A percentile compares a stretch with the other conserved stretches of the same genome.
These are phyloP conservation scores for Venturia aucupariae DNA, from an alignment of 2,329 filamentous ascomycete species.

Conservation along the genomic window DNA sequence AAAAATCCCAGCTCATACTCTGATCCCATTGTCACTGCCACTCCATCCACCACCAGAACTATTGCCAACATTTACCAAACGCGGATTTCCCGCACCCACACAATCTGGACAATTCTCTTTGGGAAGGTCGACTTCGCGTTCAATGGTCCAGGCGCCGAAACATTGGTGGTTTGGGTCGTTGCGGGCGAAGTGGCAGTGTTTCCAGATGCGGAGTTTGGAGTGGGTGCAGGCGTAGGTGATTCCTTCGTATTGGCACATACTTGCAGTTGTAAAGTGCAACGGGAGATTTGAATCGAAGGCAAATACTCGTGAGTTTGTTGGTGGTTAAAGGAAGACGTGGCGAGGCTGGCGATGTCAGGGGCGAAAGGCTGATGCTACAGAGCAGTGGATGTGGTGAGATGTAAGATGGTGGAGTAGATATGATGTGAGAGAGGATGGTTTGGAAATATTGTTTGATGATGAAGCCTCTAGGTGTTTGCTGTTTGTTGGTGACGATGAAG, in stretches of 20 bases:
- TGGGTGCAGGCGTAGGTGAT: conserved; percentile 59
- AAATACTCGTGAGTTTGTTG: neutral
- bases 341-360: neutral
- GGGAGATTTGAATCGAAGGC: neutral
- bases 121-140: conserved; percentile 50
- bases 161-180: conserved; percentile 64
- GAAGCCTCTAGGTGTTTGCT: neutral
- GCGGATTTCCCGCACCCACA: conserved; percentile 16
- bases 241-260: conserved; percentile 64
- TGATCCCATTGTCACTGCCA: neutral
- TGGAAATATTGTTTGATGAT: neutral
- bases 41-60: conserved; percentile 2
- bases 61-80: conserved; percentile 15
- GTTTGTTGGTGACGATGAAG: neutral
- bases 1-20: neutral
- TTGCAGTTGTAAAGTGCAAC: neutral
- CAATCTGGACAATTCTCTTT: conserved; percentile 45
- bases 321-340: neutral
- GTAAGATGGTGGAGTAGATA: neutral
- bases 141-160: conserved; percentile 55
- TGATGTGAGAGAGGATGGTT: neutral
- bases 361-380: conserved; percentile 1
- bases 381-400: neutral
- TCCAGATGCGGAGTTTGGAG: conserved; percentile 49
- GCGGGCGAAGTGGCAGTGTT: conserved; percentile 65